Conservation (phyloP, 2,329 filamentous ascomycete genomes). For the Dothiorella sarmentorum region DNA sequence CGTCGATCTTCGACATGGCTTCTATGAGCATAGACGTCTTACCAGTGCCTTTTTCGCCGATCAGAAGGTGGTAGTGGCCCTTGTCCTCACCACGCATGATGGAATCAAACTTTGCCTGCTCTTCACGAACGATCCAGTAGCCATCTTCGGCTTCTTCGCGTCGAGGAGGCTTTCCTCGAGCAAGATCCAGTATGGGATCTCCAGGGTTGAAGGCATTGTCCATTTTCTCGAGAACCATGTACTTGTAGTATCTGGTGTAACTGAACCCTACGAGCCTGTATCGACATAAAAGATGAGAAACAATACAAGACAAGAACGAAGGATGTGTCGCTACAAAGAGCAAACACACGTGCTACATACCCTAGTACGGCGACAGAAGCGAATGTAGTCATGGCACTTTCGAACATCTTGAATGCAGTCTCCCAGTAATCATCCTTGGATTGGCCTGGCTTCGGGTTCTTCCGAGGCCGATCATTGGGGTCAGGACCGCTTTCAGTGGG, state of each 20-base stretch:
- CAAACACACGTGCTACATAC: constrained; percentile 21
- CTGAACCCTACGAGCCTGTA: constrained; percentile 41
- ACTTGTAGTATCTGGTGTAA: constrained; percentile 68
- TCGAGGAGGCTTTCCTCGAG: constrained; percentile 28
- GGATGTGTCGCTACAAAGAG: neutral
- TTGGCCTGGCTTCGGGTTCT: neutral
- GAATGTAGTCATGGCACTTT: constrained; percentile 49
- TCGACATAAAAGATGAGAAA: neutral
- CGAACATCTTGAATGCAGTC: constrained; percentile 51
- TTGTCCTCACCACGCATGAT: constrained; percentile 70
- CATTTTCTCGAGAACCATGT: constrained; percentile 88
- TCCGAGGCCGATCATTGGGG: neutral
- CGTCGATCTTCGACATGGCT: constrained; percentile 89
- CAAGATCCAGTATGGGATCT: constrained; percentile 79
- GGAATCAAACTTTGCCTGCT: constrained; percentile 76
- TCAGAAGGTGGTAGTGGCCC: constrained; percentile 86
- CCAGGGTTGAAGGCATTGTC: constrained; percentile 86
- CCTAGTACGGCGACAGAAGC: constrained; percentile 50
- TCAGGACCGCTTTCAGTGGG: constrained; percentile 1
- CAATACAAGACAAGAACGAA: neutral
- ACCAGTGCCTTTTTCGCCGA: constrained; percentile 94
- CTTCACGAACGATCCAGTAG: constrained; percentile 79
- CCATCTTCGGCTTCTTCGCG: constrained; percentile 46
- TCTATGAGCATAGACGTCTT: constrained; percentile 97
- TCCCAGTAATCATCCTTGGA: constrained; percentile 28